Evolutionary conservation across 306 rosid genomes (phyloP), one percentile per base, ranked within the genome.

Genomic region (Ormosia emarginata): DNA sequence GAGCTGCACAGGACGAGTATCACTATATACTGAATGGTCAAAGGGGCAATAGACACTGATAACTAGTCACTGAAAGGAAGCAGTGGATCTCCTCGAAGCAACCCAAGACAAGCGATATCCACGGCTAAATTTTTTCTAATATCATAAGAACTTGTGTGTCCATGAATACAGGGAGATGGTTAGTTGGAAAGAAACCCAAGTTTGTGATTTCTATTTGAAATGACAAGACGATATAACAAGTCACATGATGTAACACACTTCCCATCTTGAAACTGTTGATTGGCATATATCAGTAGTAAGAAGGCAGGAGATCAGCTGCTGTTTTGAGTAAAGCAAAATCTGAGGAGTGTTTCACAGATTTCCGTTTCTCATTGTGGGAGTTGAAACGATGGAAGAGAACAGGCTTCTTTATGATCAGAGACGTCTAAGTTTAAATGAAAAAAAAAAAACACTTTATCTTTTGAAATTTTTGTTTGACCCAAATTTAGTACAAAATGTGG

Each of bases 241-340:
- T 79, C 84, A 86, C 79, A 67, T 82, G 89, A 82, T 73, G 83
- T 78, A 82, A 61, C 71, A 73, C 61, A 4, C 30, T 78, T 79
- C 40, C 62, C 62, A 71, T 63, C 62, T 52, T 30, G 65, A 69
- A 40, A 68, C n/a, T 77, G 61, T 83, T 77, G 47, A 63, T 82
- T 58, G 81, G 74, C 50, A 44, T 61, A 50, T 70, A 61, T 24
- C 83, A 71, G 71, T 79, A 72, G 86, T 65, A 34, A 17, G 33
- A 78, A 69, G 2, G 41, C 82, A 82, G 61, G n/a, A 17, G 36
- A 43, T 15, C 82, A 80, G 64, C 56, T 71, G 44, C 83, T 64
- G 71, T 78, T 83, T 83, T 72, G 30, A 84, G 87, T 62, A 71
- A 52, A 17, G 75, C 52, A 71, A 40, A 82, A 53, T 50, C 39